A percentile compares a stretch with the other conserved stretches of the same genome.
Evolutionary conservation across 805 yeast species (phyloP).

Genomic region (Cyberlindnera xylosilytica): DNA sequence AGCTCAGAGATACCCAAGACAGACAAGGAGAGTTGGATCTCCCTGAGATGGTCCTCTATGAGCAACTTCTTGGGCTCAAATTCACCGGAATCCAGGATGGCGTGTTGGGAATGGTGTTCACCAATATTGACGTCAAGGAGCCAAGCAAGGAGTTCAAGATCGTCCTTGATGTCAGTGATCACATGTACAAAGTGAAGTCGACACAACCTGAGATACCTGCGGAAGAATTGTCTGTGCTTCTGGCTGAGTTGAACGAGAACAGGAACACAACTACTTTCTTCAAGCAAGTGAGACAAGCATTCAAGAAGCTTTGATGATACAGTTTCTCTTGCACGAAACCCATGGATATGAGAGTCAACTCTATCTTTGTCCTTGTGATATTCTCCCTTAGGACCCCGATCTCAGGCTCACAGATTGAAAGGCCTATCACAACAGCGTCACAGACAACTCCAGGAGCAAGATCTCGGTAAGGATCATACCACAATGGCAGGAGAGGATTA

Average conservation of each 20-base stretch:
- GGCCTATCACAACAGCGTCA: no score
- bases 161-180: constrained; percentile 43
- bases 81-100: constrained; percentile 50
- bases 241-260: constrained; percentile 16
- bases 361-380: no score
- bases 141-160: constrained; percentile 40
- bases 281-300: constrained; percentile 20
- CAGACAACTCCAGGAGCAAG: no score
- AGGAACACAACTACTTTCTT: constrained; percentile 24
- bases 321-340: no score
- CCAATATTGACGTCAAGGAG: constrained; percentile 43
- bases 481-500: no score
- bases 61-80: constrained; percentile 50
- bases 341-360: no score
- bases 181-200: constrained; percentile 35
- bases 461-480: no score
- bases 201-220: constrained; percentile 37
- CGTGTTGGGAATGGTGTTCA: constrained; percentile 45
- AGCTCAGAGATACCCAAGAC: constrained; percentile 34
- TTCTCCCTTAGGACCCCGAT: no score
- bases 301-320: constrained; percentile 17
- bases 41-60: constrained; percentile 52
- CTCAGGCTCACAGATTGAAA: no score
- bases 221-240: constrained; percentile 18
- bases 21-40: constrained; percentile 45